Base-by-base conservation (phyloP, 495 filamentous ascomycete species). In the Umbilicaria muhlenbergii region DNA sequence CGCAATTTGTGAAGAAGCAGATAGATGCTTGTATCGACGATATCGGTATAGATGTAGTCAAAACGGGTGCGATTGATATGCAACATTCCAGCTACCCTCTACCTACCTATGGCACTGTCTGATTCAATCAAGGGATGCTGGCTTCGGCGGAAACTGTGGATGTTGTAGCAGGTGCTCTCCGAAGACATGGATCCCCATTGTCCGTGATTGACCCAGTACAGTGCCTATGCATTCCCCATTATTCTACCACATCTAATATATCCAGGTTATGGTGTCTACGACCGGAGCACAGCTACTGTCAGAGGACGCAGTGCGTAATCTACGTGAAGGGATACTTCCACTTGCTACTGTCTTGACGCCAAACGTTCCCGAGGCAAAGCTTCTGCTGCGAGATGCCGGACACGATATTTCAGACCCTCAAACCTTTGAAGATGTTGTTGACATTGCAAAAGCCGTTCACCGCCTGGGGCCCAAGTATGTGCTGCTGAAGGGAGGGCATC, bases 231-330 rank as follows among this genome's bases (percentile, higher is more conserved):
- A 17, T 24, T 32, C 45, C 47, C 44, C 47, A 41, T 34, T 33
- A 32, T 34, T 34, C 38, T 41, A 24, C 21, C 14, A 34, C 2
- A 43, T 5, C 47, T 57, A 18, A 54, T 37, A n/a, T 38, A 36
- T 18, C 46, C 44, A 92, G 82, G 86, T 96, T 14, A 94, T 96
- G 87, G 71, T 94, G 13, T 83, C 89, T 7, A 95, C 89, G 1
- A 83, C 77, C 37, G 86, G 87, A 13, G 74, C 84, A 7, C 66
- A 78, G 53, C 65, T 96, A 32, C 65, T 95, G 7, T 82, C 85
- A 1, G 56, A 73, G 34, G 64, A 73, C 6, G 83, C 89, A 28
- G 66, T 94, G 32, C 48, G 69, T 31, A 69, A 64, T 19, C 59
- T 95, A 15, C 68, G 80, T 42, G 62, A 70, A 19, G 62, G 73